Evolutionary conservation across 2,329 filamentous ascomycete genomes (phyloP), one percentile per base, ranked within the genome.

Genomic region (Alternaria conjuncta): DNA sequence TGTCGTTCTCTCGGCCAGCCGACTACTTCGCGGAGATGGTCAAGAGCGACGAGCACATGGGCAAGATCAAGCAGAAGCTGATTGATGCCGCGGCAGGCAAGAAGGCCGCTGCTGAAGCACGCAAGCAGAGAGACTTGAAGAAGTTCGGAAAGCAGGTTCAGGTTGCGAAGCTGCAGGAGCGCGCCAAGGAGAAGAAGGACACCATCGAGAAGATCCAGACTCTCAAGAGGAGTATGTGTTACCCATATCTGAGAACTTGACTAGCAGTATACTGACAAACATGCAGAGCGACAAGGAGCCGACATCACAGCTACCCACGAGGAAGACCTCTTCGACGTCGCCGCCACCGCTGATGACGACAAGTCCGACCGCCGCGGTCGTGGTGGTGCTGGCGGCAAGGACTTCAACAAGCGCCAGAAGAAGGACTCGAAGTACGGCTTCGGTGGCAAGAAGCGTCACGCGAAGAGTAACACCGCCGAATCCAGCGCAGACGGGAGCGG

Each of bases 1-100:
- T 95, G 1, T 88, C 92, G 7, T 99, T 99, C 82, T 91, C 93
- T 26, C 88, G 96, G 10, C 96, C 96, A 4, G 90, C 88, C 60
- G 96, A 99, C 83, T 99, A 97, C 84, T 99, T 99, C 75, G 96
- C 96, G 47, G 96, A 99, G 86, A 99, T 98, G 94, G 90, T 97
- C 75, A 98, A 98, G 88, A 93, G 91, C 75, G 96, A 99, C 79
- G 95, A 96, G 75, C 96, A 97, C 81, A 99, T 99, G 96, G 92
- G 92, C 79, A 94, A 92, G 86, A 92, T 99, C 79, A 96, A 96
- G 86, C 89, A 90, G 76, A 97, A 96, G 86, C 85, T 98, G 75
- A 87, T 97, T 66, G 94, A 98, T 75, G 93, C 96, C 77, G 96
- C 95, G 0, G 92, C 95, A 11, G 86, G 89, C 65, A 97, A 97